Conservation (phyloP, 2,329 filamentous ascomycete genomes). For the Microascus cirrosus region DNA sequence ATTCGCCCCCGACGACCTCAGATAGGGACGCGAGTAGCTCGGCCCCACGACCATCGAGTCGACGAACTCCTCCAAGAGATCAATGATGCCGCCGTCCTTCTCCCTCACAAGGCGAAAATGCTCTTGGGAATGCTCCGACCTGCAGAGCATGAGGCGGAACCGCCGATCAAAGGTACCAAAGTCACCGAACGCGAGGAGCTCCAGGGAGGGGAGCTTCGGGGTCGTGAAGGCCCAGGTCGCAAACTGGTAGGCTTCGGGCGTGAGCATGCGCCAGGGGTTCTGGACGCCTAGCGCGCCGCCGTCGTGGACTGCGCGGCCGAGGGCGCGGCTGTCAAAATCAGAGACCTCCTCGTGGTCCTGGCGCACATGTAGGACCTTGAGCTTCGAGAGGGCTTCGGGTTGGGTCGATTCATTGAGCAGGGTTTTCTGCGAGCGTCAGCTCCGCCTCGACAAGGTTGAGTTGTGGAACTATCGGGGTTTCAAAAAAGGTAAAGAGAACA, state of each 20-base stretch:
- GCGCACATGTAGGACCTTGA: background rate
- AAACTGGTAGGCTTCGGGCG: background rate
- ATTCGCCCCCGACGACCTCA: background rate
- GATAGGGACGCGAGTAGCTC: background rate
- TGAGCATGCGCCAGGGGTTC: background rate
- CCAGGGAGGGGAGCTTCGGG: background rate
- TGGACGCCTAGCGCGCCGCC: background rate
- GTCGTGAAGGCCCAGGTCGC: background rate
- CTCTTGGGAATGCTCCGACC: background rate
- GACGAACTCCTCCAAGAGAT: background rate
- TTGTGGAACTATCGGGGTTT: no score
- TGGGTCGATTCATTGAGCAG: background rate
- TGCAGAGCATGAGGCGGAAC: background rate
- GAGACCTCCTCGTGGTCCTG: background rate
- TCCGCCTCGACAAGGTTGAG: background rate
- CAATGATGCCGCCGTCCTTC: background rate
- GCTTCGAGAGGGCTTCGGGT: background rate
- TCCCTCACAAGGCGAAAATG: background rate
- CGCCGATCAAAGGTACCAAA: background rate
- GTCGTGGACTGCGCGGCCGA: background rate
- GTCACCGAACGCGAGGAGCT: slow-evolving; percentile 2
- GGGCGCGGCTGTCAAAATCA: background rate
- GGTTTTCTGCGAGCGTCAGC: background rate
- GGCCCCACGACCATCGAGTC: background rate
- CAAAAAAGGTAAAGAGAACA: background rate